Evolutionary conservation across 805 yeast species (phyloP).

Genomic region (Ascoidea asiatica): DNA sequence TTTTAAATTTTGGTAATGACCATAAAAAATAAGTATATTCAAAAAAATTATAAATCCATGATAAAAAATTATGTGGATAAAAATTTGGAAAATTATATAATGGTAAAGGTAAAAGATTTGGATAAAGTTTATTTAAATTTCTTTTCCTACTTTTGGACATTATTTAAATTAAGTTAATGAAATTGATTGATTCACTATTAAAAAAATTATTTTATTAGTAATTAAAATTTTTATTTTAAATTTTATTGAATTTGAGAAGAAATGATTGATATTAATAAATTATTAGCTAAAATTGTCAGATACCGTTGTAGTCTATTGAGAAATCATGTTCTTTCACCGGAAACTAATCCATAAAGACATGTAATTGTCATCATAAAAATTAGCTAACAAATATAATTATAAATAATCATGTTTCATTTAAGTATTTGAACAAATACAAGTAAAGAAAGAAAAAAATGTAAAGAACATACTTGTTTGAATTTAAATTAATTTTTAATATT

Average conservation of each 20-base stretch:
- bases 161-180: too few relatives aligned
- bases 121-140: slow-evolving; percentile 19
- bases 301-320: slow-evolving; percentile 96
- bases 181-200: too few relatives aligned
- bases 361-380: too few relatives aligned
- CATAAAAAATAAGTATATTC: slow-evolving; percentile 19
- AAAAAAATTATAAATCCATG: slow-evolving; percentile 33
- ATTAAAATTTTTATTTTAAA: too few relatives aligned
- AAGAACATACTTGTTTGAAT: too few relatives aligned
- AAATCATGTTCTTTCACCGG: slow-evolving; percentile 58
- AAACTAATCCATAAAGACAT: too few relatives aligned
- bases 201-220: neutral
- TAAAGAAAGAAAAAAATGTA: too few relatives aligned
- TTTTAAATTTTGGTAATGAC: slow-evolving; percentile 10
- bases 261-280: too few relatives aligned
- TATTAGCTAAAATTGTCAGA: slow-evolving; percentile 35
- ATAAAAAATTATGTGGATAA: slow-evolving; percentile 54
- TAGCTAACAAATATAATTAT: too few relatives aligned
- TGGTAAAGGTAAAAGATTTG: slow-evolving; percentile 42
- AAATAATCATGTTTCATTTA: too few relatives aligned
- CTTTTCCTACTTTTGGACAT: slow-evolving; percentile 21
- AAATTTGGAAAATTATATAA: slow-evolving; percentile 36
- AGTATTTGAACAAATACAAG: too few relatives aligned
- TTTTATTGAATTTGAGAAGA: neutral
- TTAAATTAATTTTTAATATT: too few relatives aligned